These are phyloP conservation scores for Trebouxia sp. DNA, from an alignment of 139 green algal species.

Conservation along the genomic window DNA sequence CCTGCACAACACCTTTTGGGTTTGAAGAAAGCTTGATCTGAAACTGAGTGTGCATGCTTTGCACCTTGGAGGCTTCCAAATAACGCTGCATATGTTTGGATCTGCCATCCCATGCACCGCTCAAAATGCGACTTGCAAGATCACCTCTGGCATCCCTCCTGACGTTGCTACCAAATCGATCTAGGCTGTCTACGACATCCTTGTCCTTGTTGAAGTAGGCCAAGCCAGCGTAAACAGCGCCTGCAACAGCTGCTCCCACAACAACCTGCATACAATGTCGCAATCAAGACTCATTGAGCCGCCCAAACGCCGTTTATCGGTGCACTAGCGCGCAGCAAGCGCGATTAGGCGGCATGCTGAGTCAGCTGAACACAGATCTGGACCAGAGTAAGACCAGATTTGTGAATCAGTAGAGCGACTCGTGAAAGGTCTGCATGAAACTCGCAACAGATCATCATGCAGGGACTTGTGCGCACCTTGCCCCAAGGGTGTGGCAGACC, in stretches of 20 bases:
- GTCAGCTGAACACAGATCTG: neutral
- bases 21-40: neutral
- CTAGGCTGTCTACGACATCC: neutral
- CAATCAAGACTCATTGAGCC: neutral
- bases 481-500: constrained; percentile 5
- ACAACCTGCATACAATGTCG: neutral
- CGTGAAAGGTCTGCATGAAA: neutral
- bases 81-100: neutral
- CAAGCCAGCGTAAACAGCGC: constrained; percentile 7
- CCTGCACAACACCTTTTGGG: neutral
- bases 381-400: neutral
- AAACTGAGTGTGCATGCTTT: neutral
- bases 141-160: neutral
- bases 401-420: neutral
- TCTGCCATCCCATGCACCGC: neutral
- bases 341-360: neutral
- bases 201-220: constrained; percentile 10
- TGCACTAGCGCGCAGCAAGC: neutral
- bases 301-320: neutral
- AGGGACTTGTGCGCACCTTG: constrained; percentile 2
- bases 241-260: neutral
- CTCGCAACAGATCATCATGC: too few relatives aligned
- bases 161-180: constrained; percentile 8
- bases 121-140: neutral
- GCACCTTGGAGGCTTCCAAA: neutral